A percentile compares a stretch with the other conserved stretches of the same genome.
phyloP scores from a whole-genome alignment of 306 rosid genomes.

The Herpetospermum pedunculosum region DNA sequence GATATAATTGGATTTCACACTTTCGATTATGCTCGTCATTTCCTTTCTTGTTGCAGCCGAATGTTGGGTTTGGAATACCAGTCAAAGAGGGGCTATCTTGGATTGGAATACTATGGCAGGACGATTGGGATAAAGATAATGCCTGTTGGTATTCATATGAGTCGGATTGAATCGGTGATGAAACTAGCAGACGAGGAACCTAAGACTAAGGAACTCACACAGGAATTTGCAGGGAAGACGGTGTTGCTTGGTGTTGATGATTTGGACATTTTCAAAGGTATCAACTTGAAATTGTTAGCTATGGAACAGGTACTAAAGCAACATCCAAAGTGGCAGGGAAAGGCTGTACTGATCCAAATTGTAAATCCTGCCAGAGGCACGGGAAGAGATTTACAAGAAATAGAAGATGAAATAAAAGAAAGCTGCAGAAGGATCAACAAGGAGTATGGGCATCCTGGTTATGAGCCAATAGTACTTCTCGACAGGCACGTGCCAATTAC shows the following conservation, averaged over 20 bases:
- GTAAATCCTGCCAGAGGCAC: conserved; percentile 68
- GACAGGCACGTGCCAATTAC: conserved; percentile 42
- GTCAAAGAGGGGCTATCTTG: conserved; percentile 75
- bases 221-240: conserved; percentile 46
- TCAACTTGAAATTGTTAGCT: conserved; percentile 66
- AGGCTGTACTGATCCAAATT: conserved; percentile 66
- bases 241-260: conserved; percentile 72
- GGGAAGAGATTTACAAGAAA: conserved; percentile 50
- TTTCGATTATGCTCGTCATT: conserved; percentile 80
- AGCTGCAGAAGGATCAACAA: conserved; percentile 45
- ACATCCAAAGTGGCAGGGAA: conserved; percentile 61
- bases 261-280: conserved; percentile 68
- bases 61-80: conserved; percentile 80
- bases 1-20: conserved; percentile 83
- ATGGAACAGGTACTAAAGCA: conserved; percentile 73
- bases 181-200: conserved; percentile 43
- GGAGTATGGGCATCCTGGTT: conserved; percentile 50
- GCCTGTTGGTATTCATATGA: conserved; percentile 83
- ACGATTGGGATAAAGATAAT: conserved; percentile 73
- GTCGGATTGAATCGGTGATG: conserved; percentile 64
- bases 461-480: conserved; percentile 47
- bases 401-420: conserved; percentile 46
- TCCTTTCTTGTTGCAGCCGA: conserved; percentile 78
- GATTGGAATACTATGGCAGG: conserved; percentile 78
- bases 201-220: conserved; percentile 37